Percentiles rank a stretch among this genome's conserved stretches.
phyloP scores from a whole-genome alignment of 345 rosid genomes.

The Firmiana major region DNA sequence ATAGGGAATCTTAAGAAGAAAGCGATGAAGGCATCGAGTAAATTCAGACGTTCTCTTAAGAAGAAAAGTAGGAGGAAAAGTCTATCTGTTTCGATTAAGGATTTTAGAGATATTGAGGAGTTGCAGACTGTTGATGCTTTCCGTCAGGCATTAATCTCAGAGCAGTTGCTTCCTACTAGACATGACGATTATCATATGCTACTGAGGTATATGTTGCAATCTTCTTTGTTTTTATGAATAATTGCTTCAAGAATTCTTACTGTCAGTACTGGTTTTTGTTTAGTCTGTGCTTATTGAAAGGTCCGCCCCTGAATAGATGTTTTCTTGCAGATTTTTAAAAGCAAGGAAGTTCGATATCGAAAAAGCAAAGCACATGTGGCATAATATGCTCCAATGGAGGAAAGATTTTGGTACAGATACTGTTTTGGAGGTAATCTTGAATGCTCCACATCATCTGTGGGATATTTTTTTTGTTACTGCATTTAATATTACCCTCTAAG shows the following conservation, averaged over 20 bases:
- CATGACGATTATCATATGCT: conserved; percentile 78
- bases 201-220: conserved; percentile 43
- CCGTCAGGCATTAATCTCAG: conserved; percentile 50
- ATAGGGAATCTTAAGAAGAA: conserved; percentile 78
- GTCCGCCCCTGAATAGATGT: not conserved
- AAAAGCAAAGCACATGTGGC: conserved; percentile 84
- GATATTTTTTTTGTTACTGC: not conserved
- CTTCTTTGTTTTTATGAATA: not conserved
- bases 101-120: conserved; percentile 71
- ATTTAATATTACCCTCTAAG: too few relatives aligned
- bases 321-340: conserved; percentile 63
- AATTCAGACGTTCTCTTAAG: conserved; percentile 61
- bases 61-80: conserved; percentile 60
- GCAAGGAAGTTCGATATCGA: conserved; percentile 88
- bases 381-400: conserved; percentile 87
- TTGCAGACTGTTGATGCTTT: conserved; percentile 65
- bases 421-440: conserved; percentile 55
- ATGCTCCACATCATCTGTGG: too few relatives aligned
- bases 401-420: conserved; percentile 82
- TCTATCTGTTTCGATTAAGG: conserved; percentile 64
- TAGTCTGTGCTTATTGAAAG: not conserved
- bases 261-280: not conserved
- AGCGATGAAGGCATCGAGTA: conserved; percentile 77
- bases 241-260: not conserved
- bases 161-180: conserved; percentile 56